A percentile compares a stretch with the other conserved stretches of the same genome.
Evolutionary conservation across 306 rosid species (phyloP).

Genomic region (Sophora flavescens): DNA sequence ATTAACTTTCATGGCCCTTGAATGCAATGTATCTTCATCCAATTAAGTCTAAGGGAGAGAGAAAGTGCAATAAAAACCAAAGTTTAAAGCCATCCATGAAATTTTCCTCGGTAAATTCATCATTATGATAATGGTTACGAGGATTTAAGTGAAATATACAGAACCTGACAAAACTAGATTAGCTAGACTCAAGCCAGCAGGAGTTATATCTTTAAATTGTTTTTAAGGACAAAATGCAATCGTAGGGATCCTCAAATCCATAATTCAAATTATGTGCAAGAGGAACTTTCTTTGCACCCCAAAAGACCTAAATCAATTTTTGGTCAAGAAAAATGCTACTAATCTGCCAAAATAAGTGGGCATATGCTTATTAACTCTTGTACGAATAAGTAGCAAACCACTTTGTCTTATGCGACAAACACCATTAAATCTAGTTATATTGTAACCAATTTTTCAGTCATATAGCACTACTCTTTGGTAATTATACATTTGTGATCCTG

Average conservation of each 20-base stretch:
- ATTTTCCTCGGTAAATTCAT: slow-evolving; percentile 8
- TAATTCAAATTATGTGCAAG: slow-evolving; percentile 9
- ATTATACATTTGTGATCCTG: slow-evolving; percentile 13
- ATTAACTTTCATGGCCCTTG: neutral
- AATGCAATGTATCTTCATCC: slow-evolving; percentile 4
- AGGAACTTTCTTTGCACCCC: neutral
- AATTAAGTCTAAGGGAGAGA: neutral
- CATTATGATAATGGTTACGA: neutral
- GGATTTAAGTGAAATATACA: neutral
- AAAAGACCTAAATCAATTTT: slow-evolving; percentile 5
- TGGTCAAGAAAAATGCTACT: neutral
- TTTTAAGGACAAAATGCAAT: slow-evolving; percentile 22
- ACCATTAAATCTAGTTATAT: slow-evolving; percentile 1
- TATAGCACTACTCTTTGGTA: neutral
- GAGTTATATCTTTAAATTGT: slow-evolving; percentile 24
- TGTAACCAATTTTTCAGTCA: neutral
- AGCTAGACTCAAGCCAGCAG: slow-evolving; percentile 13
- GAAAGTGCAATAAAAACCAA: neutral
- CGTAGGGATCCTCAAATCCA: slow-evolving; percentile 1
- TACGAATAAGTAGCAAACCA: neutral
- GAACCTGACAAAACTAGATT: neutral
- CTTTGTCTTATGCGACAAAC: slow-evolving; percentile 15
- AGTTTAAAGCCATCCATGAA: neutral
- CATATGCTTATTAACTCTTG: neutral
- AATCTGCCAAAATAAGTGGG: neutral